These are phyloP conservation scores for Podospora anserina DNA, from an alignment of 495 filamentous ascomycete species.

Conservation along the genomic window DNA sequence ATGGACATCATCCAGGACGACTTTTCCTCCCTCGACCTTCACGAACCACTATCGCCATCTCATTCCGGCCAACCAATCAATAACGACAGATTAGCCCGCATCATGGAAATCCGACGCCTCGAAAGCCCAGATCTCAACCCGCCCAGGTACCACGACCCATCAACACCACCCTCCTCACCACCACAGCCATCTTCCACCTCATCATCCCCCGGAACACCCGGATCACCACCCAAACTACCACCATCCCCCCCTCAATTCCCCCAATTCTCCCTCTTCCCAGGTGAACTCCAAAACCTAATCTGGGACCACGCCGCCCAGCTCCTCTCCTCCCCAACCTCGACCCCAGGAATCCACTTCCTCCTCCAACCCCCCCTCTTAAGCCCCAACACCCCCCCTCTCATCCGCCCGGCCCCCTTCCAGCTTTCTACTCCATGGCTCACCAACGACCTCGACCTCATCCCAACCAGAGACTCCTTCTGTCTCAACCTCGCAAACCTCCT, in stretches of 20 bases:
- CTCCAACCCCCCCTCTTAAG: conserved; percentile 48
- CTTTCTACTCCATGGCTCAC: background rate
- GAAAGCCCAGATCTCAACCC: background rate
- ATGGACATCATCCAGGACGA: background rate
- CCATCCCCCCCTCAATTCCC: conserved; percentile 21
- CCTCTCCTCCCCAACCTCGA: background rate
- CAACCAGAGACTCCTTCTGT: conserved; percentile 33
- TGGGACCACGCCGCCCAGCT: conserved; percentile 25
- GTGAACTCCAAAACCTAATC: conserved; percentile 27
- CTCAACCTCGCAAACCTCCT: conserved; percentile 20
- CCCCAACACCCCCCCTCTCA: conserved; percentile 25
- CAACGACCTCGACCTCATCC: conserved; percentile 23
- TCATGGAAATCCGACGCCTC: background rate
- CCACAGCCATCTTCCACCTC: background rate
- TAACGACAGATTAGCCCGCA: background rate
- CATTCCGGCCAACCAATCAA: background rate
- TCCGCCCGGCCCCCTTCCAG: background rate
- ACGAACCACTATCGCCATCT: background rate
- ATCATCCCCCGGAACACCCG: background rate
- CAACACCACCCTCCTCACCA: background rate
- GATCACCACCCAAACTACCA: background rate
- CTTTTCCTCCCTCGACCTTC: background rate
- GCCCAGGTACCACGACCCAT: background rate
- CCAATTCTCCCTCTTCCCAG: conserved; percentile 23
- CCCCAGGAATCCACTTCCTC: conserved; percentile 27